Evolutionary conservation across 1,139 yeast species (phyloP), one percentile per base, ranked within the genome.

Genomic region (Candida buenavistaensis): DNA sequence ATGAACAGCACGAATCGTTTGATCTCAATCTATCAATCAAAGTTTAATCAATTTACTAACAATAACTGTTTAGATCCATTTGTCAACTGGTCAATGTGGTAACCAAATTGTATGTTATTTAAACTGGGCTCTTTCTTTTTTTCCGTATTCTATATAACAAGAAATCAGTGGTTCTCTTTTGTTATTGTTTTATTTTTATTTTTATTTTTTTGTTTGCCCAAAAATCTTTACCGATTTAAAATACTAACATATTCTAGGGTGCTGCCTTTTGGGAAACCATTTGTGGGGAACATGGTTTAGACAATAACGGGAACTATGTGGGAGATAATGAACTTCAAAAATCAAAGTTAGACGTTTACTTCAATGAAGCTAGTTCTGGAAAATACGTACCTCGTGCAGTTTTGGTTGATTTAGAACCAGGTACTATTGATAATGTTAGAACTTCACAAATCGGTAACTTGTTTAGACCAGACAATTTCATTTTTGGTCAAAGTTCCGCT

Each of bases 31-130:
- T 10, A 27, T 24, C 29, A 21, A 23, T 26, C 23, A 17, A 26
- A 25, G 13, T 15, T 12, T 15, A 12, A 6, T 11, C 15, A n/a
- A 11, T 14, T 16, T 26, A 22, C 24, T 22, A 22, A 22, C 24
- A n/a, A 13, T 10, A n/a, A n/a, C 11, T 14, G 30, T 38, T 35
- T 59, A 83, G 92, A 87, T 90, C 65, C 97, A 90, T 68, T 78
- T 90, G 65, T 90, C 97, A 45, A 84, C 97, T 40, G 97, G 97
- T 67, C 97, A 90, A 74, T 92, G 98, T 81, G 98, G 98, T 81
- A 92, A 92, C 80, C 98, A 92, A 72, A 89, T 92, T 54, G 90
- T 79, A 72, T 51, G 84, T 77, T 50, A n/a, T n/a, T n/a, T 40
- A 20, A 15, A 19, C 16, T 9, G 10, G 14, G 14, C 11, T n/a